Conservation (phyloP, 768 basidiomycete species). For the Cyclocybe cylindracea region DNA sequence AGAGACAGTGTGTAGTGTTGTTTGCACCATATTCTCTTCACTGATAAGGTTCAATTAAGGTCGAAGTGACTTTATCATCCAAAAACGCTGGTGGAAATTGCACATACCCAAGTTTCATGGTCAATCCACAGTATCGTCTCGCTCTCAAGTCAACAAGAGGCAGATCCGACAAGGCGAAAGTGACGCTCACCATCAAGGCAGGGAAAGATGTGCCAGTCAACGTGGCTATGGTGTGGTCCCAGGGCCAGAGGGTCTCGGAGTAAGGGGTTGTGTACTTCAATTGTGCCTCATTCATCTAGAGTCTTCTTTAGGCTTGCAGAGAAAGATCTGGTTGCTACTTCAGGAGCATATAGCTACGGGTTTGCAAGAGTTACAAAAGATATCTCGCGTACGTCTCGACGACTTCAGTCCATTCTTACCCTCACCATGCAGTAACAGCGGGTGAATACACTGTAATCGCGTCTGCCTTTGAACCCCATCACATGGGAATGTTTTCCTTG, state of each 20-base stretch:
- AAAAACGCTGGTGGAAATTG: slow-evolving; percentile 87
- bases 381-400: slow-evolving; percentile 48
- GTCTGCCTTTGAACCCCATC: slow-evolving; percentile 79
- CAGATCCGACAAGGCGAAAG: slow-evolving; percentile 30
- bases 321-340: slow-evolving; percentile 71
- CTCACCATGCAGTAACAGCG: slow-evolving; percentile 37
- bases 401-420: not conserved
- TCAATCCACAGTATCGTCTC: slow-evolving; percentile 89
- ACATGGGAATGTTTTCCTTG: slow-evolving; percentile 67
- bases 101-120: slow-evolving; percentile 77
- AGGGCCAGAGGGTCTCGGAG: slow-evolving; percentile 75
- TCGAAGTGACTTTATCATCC: slow-evolving; percentile 60
- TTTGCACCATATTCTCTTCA: not conserved
- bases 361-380: slow-evolving; percentile 55
- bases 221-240: slow-evolving; percentile 71
- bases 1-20: slow-evolving; percentile 30
- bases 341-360: slow-evolving; percentile 84
- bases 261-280: slow-evolving; percentile 38
- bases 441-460: slow-evolving; percentile 85
- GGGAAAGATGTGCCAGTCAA: slow-evolving; percentile 74
- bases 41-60: slow-evolving; percentile 33
- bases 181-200: slow-evolving; percentile 50
- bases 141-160: slow-evolving; percentile 12
- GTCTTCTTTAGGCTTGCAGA: slow-evolving; percentile 46
- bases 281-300: not conserved